Base-by-base conservation (phyloP, 352 stramenopile species). In the Pythium rhizo-oryzae region DNA sequence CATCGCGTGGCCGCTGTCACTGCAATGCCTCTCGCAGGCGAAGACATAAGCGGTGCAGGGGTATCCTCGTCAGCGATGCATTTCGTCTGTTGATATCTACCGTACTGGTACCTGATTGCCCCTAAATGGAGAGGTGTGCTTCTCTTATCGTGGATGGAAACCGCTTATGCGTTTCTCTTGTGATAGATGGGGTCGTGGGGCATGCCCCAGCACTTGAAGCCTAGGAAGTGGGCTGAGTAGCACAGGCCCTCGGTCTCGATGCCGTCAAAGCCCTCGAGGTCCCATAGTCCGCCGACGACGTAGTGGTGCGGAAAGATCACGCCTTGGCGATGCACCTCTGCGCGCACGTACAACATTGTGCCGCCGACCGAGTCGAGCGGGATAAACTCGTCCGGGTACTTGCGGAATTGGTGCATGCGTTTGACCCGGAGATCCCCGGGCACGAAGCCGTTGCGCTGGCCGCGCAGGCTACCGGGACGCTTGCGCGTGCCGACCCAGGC, bases 221-320 rank as follows among this genome's bases (percentile, higher is more conserved):
- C 79, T n/a, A 86, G 61, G 43, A 86, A 81, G 30, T 80, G 74
- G 15, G 79, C 79, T 18, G 74, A 55, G 57, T 85, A 87, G 55
- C 77, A 88, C n/a, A 88, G 23, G 9, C 76, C 77, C 65, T 88
- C 79, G 12, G 74, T 84, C 62, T 87, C 80, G 18, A 85, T 84
- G 25, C 79, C 79, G 61, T 87, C 79, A 58, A 79, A 84, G 5
- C 77, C 79, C 55, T 83, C 73, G 11, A 37, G 50, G n/a, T 65
- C 59, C 77, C 79, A 85, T 24, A 83, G 68, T 13, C 59, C 78
- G 23, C 79, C 79, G 30, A 87, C 81, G 30, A 84, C 23, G 56
- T 81, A 77, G 59, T 83, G 69, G 21, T 77, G 63, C 18, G 79
- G 62, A 39, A 87, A 87, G 0, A 82, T 4, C 7, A 85, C 78